These are phyloP conservation scores for Malus sylvestris DNA, from an alignment of 306 rosid species.

Conservation along the genomic window DNA sequence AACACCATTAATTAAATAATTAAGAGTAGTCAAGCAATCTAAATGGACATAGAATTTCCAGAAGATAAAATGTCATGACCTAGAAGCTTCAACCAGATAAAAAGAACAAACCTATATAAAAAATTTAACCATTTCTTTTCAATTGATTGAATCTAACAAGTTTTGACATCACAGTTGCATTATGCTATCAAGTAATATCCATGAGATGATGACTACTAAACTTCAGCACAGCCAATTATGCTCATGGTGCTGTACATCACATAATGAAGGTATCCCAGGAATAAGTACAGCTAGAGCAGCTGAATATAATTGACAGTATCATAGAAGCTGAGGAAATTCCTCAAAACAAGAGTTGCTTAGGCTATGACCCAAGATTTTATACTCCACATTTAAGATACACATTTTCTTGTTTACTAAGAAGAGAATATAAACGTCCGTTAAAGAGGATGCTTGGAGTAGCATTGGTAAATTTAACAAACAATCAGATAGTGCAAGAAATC, in stretches of 20 bases:
- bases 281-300: background rate
- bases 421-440: background rate
- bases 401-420: background rate
- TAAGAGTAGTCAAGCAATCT: background rate
- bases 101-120: too few relatives aligned
- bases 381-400: background rate
- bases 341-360: background rate
- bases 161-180: too few relatives aligned
- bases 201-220: background rate
- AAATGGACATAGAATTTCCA: background rate
- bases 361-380: background rate
- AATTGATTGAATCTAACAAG: too few relatives aligned
- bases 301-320: background rate
- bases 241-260: background rate
- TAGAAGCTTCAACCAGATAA: too few relatives aligned
- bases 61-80: too few relatives aligned
- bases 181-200: background rate
- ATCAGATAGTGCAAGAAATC: background rate
- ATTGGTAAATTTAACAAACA: background rate
- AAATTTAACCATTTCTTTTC: too few relatives aligned
- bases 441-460: background rate
- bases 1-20: background rate
- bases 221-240: background rate
- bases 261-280: background rate
- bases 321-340: background rate